phyloP scores from a whole-genome alignment of 1,284 basidiomycete species.

The Earliella scabrosa region DNA sequence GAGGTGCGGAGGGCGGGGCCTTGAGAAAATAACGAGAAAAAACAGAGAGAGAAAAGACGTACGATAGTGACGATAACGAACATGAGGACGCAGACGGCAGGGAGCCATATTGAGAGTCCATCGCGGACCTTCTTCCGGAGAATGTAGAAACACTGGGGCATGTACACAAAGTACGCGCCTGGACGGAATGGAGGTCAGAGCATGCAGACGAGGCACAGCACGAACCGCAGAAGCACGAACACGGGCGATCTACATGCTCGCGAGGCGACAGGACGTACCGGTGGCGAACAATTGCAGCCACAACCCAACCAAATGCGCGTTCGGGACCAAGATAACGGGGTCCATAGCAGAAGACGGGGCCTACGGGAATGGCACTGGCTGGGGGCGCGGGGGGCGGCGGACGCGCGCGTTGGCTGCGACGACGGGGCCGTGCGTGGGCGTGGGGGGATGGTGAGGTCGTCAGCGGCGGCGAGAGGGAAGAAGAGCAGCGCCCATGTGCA shows the following conservation, averaged over 20 bases:
- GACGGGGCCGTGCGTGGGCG: too few species aligned
- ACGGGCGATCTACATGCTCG: too few species aligned
- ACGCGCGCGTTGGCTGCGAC: too few species aligned
- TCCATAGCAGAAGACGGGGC: too few species aligned
- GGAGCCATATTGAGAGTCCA: constrained; percentile 7
- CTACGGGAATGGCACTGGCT: too few species aligned
- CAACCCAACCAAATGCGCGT: neutral
- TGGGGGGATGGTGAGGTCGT: too few species aligned
- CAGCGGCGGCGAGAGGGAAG: too few species aligned
- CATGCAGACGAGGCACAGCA: too few species aligned
- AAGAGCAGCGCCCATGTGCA: too few species aligned
- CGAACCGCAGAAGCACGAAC: too few species aligned
- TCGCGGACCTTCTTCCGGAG: constrained; percentile 6
- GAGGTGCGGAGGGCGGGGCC: neutral
- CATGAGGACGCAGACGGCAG: constrained; percentile 4
- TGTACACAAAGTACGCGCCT: constrained; percentile 11
- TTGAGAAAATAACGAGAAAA: neutral
- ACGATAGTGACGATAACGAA: constrained; percentile 1
- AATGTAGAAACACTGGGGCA: constrained; percentile 4
- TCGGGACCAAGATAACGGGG: neutral
- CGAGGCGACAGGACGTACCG: neutral
- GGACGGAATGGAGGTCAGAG: neutral
- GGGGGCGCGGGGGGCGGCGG: too few species aligned
- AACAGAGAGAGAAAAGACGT: neutral
- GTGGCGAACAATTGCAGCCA: neutral